Conservation (phyloP, 257 asterid genomes). For the Echium plantagineum region DNA sequence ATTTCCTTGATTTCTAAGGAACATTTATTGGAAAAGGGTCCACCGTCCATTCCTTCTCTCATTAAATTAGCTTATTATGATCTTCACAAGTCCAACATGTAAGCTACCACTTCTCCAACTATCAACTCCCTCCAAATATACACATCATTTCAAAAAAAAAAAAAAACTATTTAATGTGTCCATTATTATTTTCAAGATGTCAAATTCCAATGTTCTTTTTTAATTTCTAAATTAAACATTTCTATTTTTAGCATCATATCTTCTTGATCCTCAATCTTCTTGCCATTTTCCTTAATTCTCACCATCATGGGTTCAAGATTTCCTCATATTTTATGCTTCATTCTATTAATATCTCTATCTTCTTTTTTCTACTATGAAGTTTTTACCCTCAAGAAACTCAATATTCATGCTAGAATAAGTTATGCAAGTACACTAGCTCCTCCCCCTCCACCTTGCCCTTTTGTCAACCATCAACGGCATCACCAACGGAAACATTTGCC, state of each 20-base stretch:
- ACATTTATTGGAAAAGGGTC: slow-evolving; percentile 53
- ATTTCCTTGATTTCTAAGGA: slow-evolving; percentile 74
- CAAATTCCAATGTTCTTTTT: slow-evolving; percentile 33
- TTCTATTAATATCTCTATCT: slow-evolving; percentile 33
- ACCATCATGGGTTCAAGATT: slow-evolving; percentile 24
- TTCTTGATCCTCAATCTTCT: slow-evolving; percentile 35
- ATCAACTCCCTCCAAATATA: slow-evolving; percentile 27
- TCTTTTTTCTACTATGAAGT: slow-evolving; percentile 34
- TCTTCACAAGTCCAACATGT: slow-evolving; percentile 50
- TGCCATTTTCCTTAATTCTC: slow-evolving; percentile 12
- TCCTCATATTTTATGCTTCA: slow-evolving; percentile 26
- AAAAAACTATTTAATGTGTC: slow-evolving; percentile 7
- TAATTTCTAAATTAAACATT: slow-evolving; percentile 16
- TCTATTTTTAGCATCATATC: slow-evolving; percentile 10
- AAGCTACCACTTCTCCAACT: slow-evolving; percentile 34
- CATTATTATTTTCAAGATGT: slow-evolving; percentile 39
- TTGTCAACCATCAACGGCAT: slow-evolving; percentile 20
- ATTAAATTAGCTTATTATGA: slow-evolving; percentile 28
- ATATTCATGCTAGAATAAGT: slow-evolving; percentile 1
- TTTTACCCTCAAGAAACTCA: slow-evolving; percentile 15
- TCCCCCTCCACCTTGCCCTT: slow-evolving; percentile 20
- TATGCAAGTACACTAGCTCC: slow-evolving; percentile 7
- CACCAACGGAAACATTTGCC: slow-evolving; percentile 8
- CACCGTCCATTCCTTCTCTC: slow-evolving; percentile 20
- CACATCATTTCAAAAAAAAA: background rate